These are phyloP conservation scores for Ganoderma lingzhi DNA, from an alignment of 1,284 basidiomycete species.

Conservation along the genomic window DNA sequence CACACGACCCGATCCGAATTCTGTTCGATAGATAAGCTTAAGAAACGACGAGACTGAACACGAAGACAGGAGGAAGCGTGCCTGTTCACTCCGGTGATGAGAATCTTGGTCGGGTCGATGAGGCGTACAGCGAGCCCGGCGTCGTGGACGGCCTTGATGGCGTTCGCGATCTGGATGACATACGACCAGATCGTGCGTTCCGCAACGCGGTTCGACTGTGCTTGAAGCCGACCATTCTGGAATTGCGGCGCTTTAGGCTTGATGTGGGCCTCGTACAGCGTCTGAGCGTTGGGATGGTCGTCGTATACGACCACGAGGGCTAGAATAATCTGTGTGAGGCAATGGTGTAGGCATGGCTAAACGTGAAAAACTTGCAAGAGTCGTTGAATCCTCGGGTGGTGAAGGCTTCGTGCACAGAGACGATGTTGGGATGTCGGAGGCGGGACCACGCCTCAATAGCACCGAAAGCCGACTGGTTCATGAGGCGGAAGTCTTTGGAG, in stretches of 20 bases:
- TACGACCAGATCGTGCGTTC: slow-evolving; percentile 97
- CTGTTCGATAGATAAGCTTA: slow-evolving; percentile 39
- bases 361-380: slow-evolving; percentile 68
- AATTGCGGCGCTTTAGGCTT: slow-evolving; percentile 57
- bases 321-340: slow-evolving; percentile 42
- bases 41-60: too few species aligned
- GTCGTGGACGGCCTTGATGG: slow-evolving; percentile 88
- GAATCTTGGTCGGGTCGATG: slow-evolving; percentile 88
- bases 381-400: slow-evolving; percentile 95
- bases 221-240: slow-evolving; percentile 54
- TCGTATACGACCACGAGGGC: slow-evolving; percentile 94
- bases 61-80: slow-evolving; percentile 38
- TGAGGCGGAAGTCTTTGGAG: slow-evolving; percentile 81
- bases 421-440: slow-evolving; percentile 89
- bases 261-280: slow-evolving; percentile 78
- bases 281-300: slow-evolving; percentile 88
- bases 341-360: neutral
- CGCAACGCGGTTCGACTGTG: slow-evolving; percentile 54
- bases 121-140: slow-evolving; percentile 84
- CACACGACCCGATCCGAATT: slow-evolving; percentile 83
- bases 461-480: slow-evolving; percentile 83
- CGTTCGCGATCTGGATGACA: slow-evolving; percentile 89
- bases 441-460: slow-evolving; percentile 90
- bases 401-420: slow-evolving; percentile 91
- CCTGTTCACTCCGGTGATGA: slow-evolving; percentile 92